Base-by-base conservation (phyloP, 768 basidiomycete genomes). In the Termitomyces sp. region DNA sequence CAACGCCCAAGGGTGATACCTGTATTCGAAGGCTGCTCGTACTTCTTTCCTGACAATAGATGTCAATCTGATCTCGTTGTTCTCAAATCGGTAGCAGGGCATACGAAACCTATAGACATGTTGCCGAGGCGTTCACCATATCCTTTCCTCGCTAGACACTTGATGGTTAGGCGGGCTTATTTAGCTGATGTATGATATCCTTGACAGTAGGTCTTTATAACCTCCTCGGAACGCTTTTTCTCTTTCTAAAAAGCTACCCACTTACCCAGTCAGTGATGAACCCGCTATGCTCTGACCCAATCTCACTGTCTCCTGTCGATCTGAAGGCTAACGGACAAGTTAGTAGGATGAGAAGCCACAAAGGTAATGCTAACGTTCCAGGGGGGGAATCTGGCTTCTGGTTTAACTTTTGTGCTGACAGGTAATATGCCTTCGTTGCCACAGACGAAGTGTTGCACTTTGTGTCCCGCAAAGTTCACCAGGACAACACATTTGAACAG, bases 401-500 rank as follows among this genome's bases (percentile, higher is more conserved):
- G n/a, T 52, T 22, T 50, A 35, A 26, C 35, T 26, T 53, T 43
- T 1, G 3, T 18, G 16, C n/a, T 30, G 4, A 20, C 72, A 70
- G 87, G 86, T 57, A 89, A 89, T 66, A 77, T 84, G 66, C 87
- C 87, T 28, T 77, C 77, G 46, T 76, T 88, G n/a, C 87, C 87
- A 1, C 86, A 89, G 70, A 87, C 81, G 18, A 87, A 88, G 66
- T 75, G 80, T 48, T 89, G 87, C 63, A 77, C 81, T 11, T 71
- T 83, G 35, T 90, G 87, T 63, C 85, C 85, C 1, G 86, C 87
- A 3, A 87, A 85, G 65, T 90, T 88, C 66, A 88, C 87, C 3
- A 76, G 87, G 38, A 87, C 83, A 0, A 88, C 87, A 0, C 87
- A 90, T 68, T 76, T 90, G 49, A 87, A 88, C 68, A 79, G 87